Conservation (phyloP, 768 basidiomycete species). For the Russula abietina region DNA sequence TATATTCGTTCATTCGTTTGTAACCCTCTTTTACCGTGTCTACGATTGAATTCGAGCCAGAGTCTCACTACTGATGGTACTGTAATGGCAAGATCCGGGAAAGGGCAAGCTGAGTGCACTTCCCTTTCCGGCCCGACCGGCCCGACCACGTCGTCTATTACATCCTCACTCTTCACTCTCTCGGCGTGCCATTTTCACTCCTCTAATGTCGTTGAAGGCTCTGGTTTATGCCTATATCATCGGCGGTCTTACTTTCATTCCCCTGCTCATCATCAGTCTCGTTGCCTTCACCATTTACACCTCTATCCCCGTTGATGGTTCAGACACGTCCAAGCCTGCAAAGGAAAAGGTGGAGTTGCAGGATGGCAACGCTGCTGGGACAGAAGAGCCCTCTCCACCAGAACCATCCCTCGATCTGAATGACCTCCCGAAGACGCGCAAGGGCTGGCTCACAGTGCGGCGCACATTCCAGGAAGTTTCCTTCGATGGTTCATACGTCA, state of each 20-base stretch:
- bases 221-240: conserved; percentile 81
- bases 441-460: conserved; percentile 80
- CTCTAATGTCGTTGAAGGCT: conserved; percentile 58
- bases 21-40: conserved; percentile 3
- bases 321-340: conserved; percentile 37
- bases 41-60: too few species aligned
- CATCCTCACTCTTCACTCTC: neutral
- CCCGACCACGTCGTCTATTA: neutral
- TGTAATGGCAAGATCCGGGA: too few species aligned
- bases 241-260: conserved; percentile 87
- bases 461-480: conserved; percentile 65
- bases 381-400: conserved; percentile 30
- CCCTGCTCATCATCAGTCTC: conserved; percentile 55
- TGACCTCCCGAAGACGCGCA: conserved; percentile 60
- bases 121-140: neutral
- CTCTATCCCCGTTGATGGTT: conserved; percentile 70
- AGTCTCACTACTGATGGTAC: too few species aligned
- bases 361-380: conserved; percentile 24
- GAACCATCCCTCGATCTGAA: conserved; percentile 34
- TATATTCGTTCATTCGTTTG: conserved; percentile 7
- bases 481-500: conserved; percentile 66
- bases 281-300: conserved; percentile 70
- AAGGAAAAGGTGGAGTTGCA: conserved; percentile 30
- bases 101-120: too few species aligned
- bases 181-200: conserved; percentile 13